These are phyloP conservation scores for Reutealis trisperma DNA, from an alignment of 345 rosid genomes.

Conservation along the genomic window DNA sequence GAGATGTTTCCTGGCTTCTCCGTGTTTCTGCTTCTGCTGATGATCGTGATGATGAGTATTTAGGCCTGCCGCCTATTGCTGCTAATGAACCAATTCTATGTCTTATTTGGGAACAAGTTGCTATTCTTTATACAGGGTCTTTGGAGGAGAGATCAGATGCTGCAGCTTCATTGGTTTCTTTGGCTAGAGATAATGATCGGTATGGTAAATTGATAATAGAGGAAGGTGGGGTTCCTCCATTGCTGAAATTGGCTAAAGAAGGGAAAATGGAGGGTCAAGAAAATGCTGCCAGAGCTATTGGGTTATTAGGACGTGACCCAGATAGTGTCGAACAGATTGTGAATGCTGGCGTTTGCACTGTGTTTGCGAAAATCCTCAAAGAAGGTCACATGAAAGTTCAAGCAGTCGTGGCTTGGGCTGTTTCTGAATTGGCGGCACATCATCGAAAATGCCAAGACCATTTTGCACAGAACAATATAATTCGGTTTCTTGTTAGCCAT, in stretches of 20 bases:
- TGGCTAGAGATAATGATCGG: conserved; percentile 77
- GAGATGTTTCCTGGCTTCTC: conserved; percentile 77
- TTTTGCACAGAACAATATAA: conserved; percentile 40
- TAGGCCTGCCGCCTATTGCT: conserved; percentile 84
- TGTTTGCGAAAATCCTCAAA: conserved; percentile 77
- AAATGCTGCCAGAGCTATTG: conserved; percentile 77
- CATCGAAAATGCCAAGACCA: conserved; percentile 38
- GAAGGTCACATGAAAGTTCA: conserved; percentile 61
- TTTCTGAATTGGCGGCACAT: conserved; percentile 33
- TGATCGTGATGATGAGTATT: conserved; percentile 64
- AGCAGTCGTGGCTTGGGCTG: conserved; percentile 35
- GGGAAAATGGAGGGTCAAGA: conserved; percentile 79
- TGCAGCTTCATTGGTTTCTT: conserved; percentile 72
- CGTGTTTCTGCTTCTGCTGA: conserved; percentile 60
- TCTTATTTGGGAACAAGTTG: conserved; percentile 85
- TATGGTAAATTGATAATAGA: conserved; percentile 77
- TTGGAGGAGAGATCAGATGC: conserved; percentile 62
- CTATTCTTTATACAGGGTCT: conserved; percentile 65
- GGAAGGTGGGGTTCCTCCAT: conserved; percentile 85
- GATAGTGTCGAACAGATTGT: conserved; percentile 81
- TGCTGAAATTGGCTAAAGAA: conserved; percentile 74
- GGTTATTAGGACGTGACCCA: conserved; percentile 67
- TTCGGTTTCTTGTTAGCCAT: conserved; percentile 76
- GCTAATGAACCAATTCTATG: conserved; percentile 84
- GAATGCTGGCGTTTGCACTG: conserved; percentile 66